Evolutionary conservation across 257 asterid species (phyloP).

Genomic region (Cinchona pubescens): DNA sequence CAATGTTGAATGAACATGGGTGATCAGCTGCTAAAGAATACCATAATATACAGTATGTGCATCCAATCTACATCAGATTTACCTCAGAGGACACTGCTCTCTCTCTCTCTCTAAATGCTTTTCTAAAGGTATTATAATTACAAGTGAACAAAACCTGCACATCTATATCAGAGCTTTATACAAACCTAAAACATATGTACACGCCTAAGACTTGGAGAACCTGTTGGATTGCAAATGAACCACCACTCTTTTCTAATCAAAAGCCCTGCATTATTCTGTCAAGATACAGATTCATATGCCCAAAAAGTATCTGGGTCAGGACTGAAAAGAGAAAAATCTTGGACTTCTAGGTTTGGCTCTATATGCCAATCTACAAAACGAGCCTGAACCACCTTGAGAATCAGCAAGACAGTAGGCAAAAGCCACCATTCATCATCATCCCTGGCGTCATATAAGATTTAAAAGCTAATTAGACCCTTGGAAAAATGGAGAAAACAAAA

Average conservation of each 20-base stretch:
- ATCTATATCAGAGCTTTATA: slow-evolving; percentile 40
- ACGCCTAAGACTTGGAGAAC: slow-evolving; percentile 13
- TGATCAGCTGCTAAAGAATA: neutral
- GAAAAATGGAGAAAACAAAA: neutral
- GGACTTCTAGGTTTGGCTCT: slow-evolving; percentile 82
- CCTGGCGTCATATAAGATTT: slow-evolving; percentile 45
- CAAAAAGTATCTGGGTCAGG: slow-evolving; percentile 92
- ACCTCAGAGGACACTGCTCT: neutral
- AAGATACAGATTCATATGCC: slow-evolving; percentile 77
- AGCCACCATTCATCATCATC: slow-evolving; percentile 90
- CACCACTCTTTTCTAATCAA: neutral
- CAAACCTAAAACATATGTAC: slow-evolving; percentile 32
- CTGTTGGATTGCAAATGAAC: neutral
- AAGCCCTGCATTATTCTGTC: slow-evolving; percentile 17
- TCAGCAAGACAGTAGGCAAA: slow-evolving; percentile 70
- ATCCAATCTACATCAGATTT: neutral
- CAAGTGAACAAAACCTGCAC: slow-evolving; percentile 39
- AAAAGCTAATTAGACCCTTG: neutral
- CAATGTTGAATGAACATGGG: neutral
- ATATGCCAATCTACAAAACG: slow-evolving; percentile 88
- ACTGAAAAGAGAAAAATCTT: slow-evolving; percentile 78
- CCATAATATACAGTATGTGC: neutral
- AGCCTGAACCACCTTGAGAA: slow-evolving; percentile 74
- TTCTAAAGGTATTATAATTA: slow-evolving; percentile 1
- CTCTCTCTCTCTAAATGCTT: neutral